phyloP scores from a whole-genome alignment of 2,329 filamentous ascomycete genomes.

The Botryotinia convoluta region DNA sequence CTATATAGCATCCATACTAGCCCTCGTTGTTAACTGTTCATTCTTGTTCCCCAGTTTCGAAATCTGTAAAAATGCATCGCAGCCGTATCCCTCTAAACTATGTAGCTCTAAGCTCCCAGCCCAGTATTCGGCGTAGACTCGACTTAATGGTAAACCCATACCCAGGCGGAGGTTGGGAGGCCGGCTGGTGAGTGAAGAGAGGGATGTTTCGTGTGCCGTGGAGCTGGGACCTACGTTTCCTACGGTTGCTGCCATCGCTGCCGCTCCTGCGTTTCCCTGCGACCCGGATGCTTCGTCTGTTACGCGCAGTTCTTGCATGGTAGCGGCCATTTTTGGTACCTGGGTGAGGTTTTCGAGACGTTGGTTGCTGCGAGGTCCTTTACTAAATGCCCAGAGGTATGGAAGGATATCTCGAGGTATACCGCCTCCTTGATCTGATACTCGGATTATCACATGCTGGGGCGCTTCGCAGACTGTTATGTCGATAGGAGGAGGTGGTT shows the following conservation, averaged over 20 bases:
- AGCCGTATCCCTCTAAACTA: slow-evolving; percentile 91
- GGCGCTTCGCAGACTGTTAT: slow-evolving; percentile 91
- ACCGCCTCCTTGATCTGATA: slow-evolving; percentile 93
- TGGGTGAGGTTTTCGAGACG: slow-evolving; percentile 81
- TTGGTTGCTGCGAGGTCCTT: slow-evolving; percentile 75
- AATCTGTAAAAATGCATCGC: slow-evolving; percentile 94
- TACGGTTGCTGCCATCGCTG: slow-evolving; percentile 35
- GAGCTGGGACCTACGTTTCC: slow-evolving; percentile 5
- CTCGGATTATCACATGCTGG: slow-evolving; percentile 92
- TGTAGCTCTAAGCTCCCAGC: slow-evolving; percentile 88
- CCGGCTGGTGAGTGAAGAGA: slow-evolving; percentile 76
- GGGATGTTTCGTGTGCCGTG: slow-evolving; percentile 48
- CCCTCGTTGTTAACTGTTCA: slow-evolving; percentile 80
- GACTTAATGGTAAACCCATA: slow-evolving; percentile 89
- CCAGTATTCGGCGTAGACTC: slow-evolving; percentile 98
- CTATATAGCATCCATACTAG: slow-evolving; percentile 70
- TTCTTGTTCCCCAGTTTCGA: slow-evolving; percentile 97
- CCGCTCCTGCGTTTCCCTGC: slow-evolving; percentile 30
- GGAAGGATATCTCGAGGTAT: slow-evolving; percentile 82
- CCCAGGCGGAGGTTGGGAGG: slow-evolving; percentile 85
- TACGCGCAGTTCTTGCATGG: slow-evolving; percentile 77
- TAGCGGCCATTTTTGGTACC: slow-evolving; percentile 90
- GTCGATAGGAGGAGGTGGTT: slow-evolving; percentile 75
- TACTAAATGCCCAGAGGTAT: slow-evolving; percentile 94
- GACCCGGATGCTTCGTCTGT: slow-evolving; percentile 37